These are phyloP conservation scores for Laetiporus sulphureus DNA, from an alignment of 1,284 basidiomycete genomes.

Conservation along the genomic window DNA sequence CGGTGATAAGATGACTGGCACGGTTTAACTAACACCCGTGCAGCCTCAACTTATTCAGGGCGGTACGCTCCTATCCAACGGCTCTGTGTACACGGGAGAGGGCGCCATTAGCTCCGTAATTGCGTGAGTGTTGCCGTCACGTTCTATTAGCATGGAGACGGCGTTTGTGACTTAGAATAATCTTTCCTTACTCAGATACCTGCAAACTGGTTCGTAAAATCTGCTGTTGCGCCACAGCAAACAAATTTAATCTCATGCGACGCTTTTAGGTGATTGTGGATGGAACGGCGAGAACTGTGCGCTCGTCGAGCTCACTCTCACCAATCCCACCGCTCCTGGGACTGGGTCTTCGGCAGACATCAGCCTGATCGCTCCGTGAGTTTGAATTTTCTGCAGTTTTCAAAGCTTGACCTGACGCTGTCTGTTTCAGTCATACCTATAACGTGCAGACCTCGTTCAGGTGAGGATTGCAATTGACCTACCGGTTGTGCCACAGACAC, in stretches of 20 bases:
- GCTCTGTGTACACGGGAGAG: conserved; percentile 25
- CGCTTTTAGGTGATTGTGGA: conserved; percentile 19
- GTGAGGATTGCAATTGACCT: conserved; percentile 6
- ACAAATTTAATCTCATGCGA: background rate
- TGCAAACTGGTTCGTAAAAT: conserved; percentile 22
- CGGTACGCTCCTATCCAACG: conserved; percentile 27
- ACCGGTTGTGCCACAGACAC: background rate
- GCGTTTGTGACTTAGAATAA: background rate
- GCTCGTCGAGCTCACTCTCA: conserved; percentile 36
- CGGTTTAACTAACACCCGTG: background rate
- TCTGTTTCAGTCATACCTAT: conserved; percentile 25
- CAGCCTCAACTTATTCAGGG: conserved; percentile 29
- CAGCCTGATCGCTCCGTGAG: conserved; percentile 38
- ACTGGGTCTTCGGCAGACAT: conserved; percentile 37
- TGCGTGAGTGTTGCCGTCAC: conserved; percentile 22
- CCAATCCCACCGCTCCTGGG: conserved; percentile 31
- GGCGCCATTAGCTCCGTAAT: conserved; percentile 26
- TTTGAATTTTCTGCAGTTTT: conserved; percentile 2
- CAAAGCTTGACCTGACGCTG: background rate
- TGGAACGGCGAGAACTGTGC: conserved; percentile 38
- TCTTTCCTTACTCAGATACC: conserved; percentile 15
- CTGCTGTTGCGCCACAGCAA: background rate
- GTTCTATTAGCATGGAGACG: background rate
- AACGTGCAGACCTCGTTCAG: conserved; percentile 27
- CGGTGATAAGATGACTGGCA: background rate